Conservation (phyloP, 352 stramenopile genomes). For the Phytophthora citrophthora region DNA sequence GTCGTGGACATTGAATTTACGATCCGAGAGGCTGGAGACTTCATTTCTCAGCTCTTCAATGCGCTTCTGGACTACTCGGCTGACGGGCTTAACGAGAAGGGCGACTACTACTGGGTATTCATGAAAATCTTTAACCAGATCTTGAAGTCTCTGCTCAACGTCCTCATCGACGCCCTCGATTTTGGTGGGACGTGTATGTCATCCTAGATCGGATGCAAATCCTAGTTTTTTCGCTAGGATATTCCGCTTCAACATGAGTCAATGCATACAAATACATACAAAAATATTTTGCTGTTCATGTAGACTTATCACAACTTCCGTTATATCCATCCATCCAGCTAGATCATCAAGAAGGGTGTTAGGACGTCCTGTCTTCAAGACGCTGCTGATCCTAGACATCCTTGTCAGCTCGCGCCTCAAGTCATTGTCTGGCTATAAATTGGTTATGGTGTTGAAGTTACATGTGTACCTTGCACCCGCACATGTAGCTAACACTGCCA, state of each 20-base stretch:
- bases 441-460: conserved; percentile 14
- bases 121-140: background rate
- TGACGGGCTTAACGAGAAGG: background rate
- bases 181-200: no score
- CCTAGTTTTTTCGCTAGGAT: no score
- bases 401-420: conserved; percentile 23
- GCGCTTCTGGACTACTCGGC: background rate
- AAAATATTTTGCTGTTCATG: no score
- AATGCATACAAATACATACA: no score
- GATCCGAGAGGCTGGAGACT: background rate
- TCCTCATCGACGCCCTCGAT: no score
- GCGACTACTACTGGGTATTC: background rate
- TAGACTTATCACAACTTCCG: no score
- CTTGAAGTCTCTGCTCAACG: background rate
- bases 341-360: no score
- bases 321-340: no score
- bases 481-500: no score
- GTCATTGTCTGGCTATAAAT: conserved; percentile 10
- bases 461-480: background rate
- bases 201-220: no score
- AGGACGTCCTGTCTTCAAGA: background rate
- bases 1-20: background rate
- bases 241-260: no score
- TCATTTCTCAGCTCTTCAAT: background rate
- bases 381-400: conserved; percentile 5